Percentiles rank a stretch among this genome's conserved stretches.
These are phyloP conservation scores for Mycena vitilis DNA, from an alignment of 768 basidiomycete species.

Conservation along the genomic window DNA sequence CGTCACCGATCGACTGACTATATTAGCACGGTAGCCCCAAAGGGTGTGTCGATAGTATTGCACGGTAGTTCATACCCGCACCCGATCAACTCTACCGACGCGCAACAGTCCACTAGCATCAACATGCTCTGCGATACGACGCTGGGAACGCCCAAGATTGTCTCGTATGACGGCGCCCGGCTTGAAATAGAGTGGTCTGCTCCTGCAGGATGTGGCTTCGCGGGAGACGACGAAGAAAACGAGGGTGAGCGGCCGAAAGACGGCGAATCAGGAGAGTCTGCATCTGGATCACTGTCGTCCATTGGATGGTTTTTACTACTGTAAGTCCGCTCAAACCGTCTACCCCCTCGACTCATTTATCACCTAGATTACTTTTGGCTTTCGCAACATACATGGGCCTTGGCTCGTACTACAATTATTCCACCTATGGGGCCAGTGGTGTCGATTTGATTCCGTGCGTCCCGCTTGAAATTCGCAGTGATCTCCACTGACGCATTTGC, in stretches of 20 bases:
- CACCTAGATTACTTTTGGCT: conserved; percentile 67
- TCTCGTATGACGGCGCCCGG: conserved; percentile 66
- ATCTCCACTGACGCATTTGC: conserved; percentile 19
- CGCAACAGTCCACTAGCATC: conserved; percentile 69
- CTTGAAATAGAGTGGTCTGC: conserved; percentile 72
- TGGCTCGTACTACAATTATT: conserved; percentile 90
- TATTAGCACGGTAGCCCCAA: conserved; percentile 53
- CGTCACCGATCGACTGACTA: conserved; percentile 28
- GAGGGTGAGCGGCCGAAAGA: conserved; percentile 34
- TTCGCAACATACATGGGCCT: conserved; percentile 78
- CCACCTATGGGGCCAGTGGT: conserved; percentile 87
- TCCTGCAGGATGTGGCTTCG: conserved; percentile 66
- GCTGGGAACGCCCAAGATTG: conserved; percentile 61
- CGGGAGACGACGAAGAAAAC: conserved; percentile 43
- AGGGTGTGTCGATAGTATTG: conserved; percentile 66
- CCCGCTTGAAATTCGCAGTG: background rate
- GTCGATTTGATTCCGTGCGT: conserved; percentile 86
- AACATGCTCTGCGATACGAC: conserved; percentile 67
- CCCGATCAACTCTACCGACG: conserved; percentile 53
- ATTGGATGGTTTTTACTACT: conserved; percentile 92
- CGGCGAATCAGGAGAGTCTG: conserved; percentile 39
- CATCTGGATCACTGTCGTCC: conserved; percentile 70
- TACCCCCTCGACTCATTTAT: conserved; percentile 16
- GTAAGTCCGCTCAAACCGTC: conserved; percentile 56
- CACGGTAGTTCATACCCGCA: conserved; percentile 73